Percentiles rank a stretch among this genome's conserved stretches.
Evolutionary conservation across 2,329 filamentous ascomycete species (phyloP).

Genomic region (Coniochaeta sp.): DNA sequence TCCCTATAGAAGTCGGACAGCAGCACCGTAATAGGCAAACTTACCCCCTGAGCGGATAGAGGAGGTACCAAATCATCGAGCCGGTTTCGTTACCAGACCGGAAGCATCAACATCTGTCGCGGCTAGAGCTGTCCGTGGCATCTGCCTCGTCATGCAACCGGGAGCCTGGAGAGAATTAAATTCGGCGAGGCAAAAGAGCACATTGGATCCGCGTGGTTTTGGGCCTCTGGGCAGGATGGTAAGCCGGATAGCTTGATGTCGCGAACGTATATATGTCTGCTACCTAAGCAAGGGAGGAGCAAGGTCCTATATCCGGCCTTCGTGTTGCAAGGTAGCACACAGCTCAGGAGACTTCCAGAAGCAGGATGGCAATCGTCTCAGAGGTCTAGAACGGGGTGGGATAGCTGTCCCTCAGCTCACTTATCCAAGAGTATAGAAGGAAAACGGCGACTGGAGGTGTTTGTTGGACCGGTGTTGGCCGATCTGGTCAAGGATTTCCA

Average conservation of each 20-base stretch:
- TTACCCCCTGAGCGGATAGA: constrained; percentile 71
- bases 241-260: not conserved
- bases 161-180: not conserved
- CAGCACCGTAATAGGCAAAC: constrained; percentile 22
- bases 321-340: not conserved
- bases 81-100: constrained; percentile 2
- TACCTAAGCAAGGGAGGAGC: not conserved
- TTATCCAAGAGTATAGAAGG: not conserved
- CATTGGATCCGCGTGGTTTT: not conserved
- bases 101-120: not conserved
- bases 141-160: not conserved
- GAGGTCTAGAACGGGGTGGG: too few relatives aligned
- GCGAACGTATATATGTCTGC: not conserved
- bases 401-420: too few relatives aligned
- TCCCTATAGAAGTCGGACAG: not conserved
- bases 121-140: not conserved
- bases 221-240: not conserved
- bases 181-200: not conserved
- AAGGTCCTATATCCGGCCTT: not conserved
- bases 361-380: too few relatives aligned
- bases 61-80: constrained; percentile 67
- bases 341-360: not conserved
- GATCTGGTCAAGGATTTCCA: not conserved
- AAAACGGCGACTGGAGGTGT: too few relatives aligned
- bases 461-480: not conserved